Evolutionary conservation across 305 asterid species (phyloP).

Genomic region (Fraxinus angustifolia): DNA sequence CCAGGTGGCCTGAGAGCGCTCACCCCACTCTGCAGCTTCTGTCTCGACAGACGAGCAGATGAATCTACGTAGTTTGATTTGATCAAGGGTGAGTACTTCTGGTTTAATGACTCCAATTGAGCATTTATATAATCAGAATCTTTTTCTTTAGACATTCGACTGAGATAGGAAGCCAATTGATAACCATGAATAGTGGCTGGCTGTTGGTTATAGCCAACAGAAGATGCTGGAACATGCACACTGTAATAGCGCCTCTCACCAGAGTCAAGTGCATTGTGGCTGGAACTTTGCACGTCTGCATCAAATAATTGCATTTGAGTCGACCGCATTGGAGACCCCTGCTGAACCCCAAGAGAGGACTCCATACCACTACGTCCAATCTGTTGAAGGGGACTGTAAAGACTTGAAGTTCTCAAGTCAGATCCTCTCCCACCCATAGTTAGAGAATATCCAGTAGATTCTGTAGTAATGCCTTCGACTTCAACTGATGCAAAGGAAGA

Average conservation of each 20-base stretch:
- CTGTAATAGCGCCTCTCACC: slow-evolving; percentile 83
- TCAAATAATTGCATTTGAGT: slow-evolving; percentile 41
- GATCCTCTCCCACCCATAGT: slow-evolving; percentile 51
- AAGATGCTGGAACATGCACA: slow-evolving; percentile 64
- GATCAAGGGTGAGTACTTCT: slow-evolving; percentile 39
- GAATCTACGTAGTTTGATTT: slow-evolving; percentile 42
- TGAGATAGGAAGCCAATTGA: slow-evolving; percentile 54
- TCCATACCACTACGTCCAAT: slow-evolving; percentile 43
- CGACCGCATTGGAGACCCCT: slow-evolving; percentile 53
- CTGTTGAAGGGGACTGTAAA: slow-evolving; percentile 50
- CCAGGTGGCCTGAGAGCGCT: slow-evolving; percentile 75
- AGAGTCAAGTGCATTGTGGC: slow-evolving; percentile 39
- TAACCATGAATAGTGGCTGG: slow-evolving; percentile 86
- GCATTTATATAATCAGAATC: slow-evolving; percentile 39
- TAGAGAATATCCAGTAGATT: slow-evolving; percentile 47
- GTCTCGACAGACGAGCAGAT: slow-evolving; percentile 43
- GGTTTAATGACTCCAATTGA: slow-evolving; percentile 44
- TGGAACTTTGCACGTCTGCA: slow-evolving; percentile 42
- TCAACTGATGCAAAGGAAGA: slow-evolving; percentile 51
- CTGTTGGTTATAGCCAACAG: slow-evolving; percentile 62
- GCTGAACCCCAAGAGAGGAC: slow-evolving; percentile 52
- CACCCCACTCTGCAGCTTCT: slow-evolving; percentile 58
- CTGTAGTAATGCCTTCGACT: slow-evolving; percentile 44
- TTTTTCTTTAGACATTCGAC: slow-evolving; percentile 48
- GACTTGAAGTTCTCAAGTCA: slow-evolving; percentile 45